Base-by-base conservation (phyloP, 768 basidiomycete species). In the Pleurotus sapidus region DNA sequence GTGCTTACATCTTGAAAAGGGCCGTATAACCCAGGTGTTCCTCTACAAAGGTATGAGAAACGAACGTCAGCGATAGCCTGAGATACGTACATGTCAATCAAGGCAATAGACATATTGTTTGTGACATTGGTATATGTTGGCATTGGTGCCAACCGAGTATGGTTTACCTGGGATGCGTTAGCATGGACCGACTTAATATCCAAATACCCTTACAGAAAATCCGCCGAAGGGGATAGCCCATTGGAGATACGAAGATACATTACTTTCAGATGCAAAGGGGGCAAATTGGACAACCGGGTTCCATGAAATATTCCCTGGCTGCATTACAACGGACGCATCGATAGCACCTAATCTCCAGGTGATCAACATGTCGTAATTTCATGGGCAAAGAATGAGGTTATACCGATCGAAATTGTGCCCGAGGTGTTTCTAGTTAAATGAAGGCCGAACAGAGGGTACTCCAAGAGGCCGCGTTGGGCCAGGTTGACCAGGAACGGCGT, bases 361-460 rank as follows among this genome's bases (percentile, higher is more conserved):
- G 24, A 39, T 49, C 30, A 38, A 57, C 17, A 34, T 34, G 9
- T 34, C 30, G 8, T 34, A 11, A 3, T 7, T 34, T 34, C 30
- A 0, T 34, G 9, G 3, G 30, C 30, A 30, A 34, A 34, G 11
- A 11, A 34, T 3, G 9, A 11, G 30, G 40, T 20, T 70, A 23
- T 62, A 88, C 89, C 90, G 14, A 93, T 61, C 2, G 89, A 72
- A 18, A 93, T 73, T 17, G 83, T 79, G 8, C 91, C 90, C 9
- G 77, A 80, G 2, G 71, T 65, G 64, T 87, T 84, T 45, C 76
- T 73, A 0, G 83, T 81, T 60, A 92, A 71, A 62, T 79, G 84
- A 24, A 93, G 62, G n/a, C 86, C 88, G 62, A 92, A 92, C 7
- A 93, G 64, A 1, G 91, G 91, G 65, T 91, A 93, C 34, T 84